These are phyloP conservation scores for Alliaria petiolata DNA, from an alignment of 345 rosid genomes.

Conservation along the genomic window DNA sequence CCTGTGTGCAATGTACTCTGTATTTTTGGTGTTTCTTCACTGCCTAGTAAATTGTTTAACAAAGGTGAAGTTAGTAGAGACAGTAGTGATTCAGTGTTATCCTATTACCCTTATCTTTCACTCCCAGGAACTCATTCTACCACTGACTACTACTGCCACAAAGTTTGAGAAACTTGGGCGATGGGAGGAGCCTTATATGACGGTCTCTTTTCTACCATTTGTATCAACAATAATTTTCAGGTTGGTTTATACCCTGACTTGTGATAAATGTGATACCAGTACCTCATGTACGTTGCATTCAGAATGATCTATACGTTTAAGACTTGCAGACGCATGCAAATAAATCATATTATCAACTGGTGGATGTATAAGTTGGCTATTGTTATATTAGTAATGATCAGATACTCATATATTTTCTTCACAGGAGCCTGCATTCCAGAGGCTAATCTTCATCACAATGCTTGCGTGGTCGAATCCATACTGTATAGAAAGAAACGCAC, in stretches of 20 bases:
- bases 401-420: too few species aligned
- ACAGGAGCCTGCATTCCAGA: conserved; percentile 92
- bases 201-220: conserved; percentile 68
- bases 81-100: not conserved
- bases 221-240: conserved; percentile 68
- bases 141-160: conserved; percentile 49
- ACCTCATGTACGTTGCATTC: not conserved
- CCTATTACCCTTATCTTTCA: not conserved
- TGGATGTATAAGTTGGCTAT: not conserved
- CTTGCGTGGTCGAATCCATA: conserved; percentile 92
- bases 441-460: conserved; percentile 88
- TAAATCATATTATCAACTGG: not conserved
- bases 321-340: not conserved
- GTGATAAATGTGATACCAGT: not conserved
- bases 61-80: not conserved
- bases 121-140: conserved; percentile 78
- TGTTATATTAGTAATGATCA: not conserved
- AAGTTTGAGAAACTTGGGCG: conserved; percentile 61
- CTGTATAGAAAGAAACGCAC: conserved; percentile 36
- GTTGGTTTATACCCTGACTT: conserved; percentile 35
- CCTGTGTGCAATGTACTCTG: not conserved
- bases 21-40: not conserved
- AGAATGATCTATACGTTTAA: not conserved
- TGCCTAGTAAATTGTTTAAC: not conserved
- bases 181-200: conserved; percentile 88